Base-by-base conservation (phyloP, 441 rosid species). In the Populus tomentosa region DNA sequence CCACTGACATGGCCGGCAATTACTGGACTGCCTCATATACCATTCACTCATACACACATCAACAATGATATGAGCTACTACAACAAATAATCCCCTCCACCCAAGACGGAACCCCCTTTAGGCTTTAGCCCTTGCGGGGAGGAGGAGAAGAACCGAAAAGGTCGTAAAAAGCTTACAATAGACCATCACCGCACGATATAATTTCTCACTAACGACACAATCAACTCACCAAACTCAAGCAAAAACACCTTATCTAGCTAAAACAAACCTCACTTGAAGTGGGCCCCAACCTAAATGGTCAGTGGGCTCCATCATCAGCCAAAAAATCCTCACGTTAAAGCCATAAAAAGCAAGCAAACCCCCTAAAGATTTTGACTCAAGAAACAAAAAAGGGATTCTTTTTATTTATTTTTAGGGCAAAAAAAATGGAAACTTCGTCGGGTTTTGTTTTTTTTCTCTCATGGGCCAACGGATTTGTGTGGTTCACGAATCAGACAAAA, bases 1-100 rank as follows among this genome's bases (percentile, higher is more conserved):
- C 77, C 69, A 2, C 24, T 75, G 84, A 81, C 83, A 80, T 68
- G 87, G 84, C 75, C 78, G 81, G 75, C 78, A 28, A 4, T 7
- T 20, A 38, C 67, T 75, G 64, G 50, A 33, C 42, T 30, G n/a
- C 70, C 21, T 30, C 42, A 20, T 26, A 26, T 14, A 38, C 50
- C n/a, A 11, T 30, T 10, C 33, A 32, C 35, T 4, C n/a, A 4
- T 9, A 70, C 16, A 20, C 53, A 11, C 11, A 23, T 13, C n/a
- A 42, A 21, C 7, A 10, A 13, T 62, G 40, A 35, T 24, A 40
- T 14, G 70, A 21, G 18, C 30, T 13, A 21, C 16, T 18, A 70
- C 73, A 42, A 21, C 70, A 9, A 67, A 67, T 6, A 14, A 7
- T 67, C 33, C 33, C 21, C 35, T 4, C 24, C 5, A 3, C 30